Evolutionary conservation across 2,329 filamentous ascomycete genomes (phyloP).

Genomic region (Colletotrichum abscissum): DNA sequence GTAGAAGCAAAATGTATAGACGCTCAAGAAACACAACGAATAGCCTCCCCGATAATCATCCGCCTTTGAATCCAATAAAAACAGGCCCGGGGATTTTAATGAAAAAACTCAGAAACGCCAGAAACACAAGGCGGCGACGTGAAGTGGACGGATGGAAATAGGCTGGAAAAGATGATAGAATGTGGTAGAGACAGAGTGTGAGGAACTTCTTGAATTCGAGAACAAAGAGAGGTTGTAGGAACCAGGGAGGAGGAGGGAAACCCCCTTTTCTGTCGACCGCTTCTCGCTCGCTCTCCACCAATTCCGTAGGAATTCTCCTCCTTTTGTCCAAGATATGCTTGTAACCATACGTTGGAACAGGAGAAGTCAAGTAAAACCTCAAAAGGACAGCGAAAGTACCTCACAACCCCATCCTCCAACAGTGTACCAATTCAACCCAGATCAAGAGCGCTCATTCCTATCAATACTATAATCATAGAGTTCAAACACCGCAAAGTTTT

Average conservation of each 20-base stretch:
- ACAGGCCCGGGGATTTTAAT: neutral
- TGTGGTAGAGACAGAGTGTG: neutral
- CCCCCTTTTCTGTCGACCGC: constrained; percentile 6
- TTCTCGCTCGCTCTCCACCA: neutral
- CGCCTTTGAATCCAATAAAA: neutral
- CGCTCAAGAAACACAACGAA: neutral
- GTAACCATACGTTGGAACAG: constrained; percentile 11
- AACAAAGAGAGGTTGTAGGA: constrained; percentile 25
- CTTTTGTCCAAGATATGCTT: neutral
- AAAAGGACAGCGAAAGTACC: neutral
- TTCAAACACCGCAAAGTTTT: constrained; percentile 23
- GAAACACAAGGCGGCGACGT: neutral
- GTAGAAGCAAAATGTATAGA: neutral
- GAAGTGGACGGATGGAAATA: neutral
- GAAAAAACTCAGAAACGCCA: constrained; percentile 8
- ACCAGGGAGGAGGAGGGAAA: neutral
- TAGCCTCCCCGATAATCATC: neutral
- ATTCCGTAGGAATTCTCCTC: neutral
- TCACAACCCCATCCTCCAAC: constrained; percentile 4
- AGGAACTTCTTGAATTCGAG: constrained; percentile 35
- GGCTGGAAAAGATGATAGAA: neutral
- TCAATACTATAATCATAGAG: constrained; percentile 31
- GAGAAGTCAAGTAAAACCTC: constrained; percentile 3
- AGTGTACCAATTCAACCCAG: constrained; percentile 16
- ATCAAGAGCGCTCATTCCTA: constrained; percentile 26